phyloP scores from a whole-genome alignment of 179 eudicot species.

The Carnegiea gigantea region DNA sequence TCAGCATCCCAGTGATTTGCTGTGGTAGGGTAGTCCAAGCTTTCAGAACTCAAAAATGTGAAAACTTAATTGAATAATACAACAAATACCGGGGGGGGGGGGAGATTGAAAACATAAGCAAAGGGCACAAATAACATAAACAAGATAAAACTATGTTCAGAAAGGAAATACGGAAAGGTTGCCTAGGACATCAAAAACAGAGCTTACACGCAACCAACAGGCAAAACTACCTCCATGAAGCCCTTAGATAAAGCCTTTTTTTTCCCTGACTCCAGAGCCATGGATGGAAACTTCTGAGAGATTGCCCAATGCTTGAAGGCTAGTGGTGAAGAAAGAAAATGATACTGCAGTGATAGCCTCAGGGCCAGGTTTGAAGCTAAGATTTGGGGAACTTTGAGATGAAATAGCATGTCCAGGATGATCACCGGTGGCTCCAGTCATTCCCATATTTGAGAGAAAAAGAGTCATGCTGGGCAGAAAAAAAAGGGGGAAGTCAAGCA shows the following conservation, averaged over 20 bases:
- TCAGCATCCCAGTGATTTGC: not conserved
- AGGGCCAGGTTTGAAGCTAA: not conserved
- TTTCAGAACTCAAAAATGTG: too few species aligned
- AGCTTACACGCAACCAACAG: not conserved
- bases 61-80: not conserved
- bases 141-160: not conserved
- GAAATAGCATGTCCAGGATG: not conserved
- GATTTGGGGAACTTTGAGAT: not conserved
- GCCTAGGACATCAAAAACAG: not conserved
- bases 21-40: too few species aligned
- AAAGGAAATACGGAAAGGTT: too few species aligned
- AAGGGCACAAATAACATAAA: not conserved
- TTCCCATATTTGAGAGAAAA: not conserved
- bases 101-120: not conserved
- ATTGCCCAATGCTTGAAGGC: not conserved
- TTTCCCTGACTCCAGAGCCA: not conserved
- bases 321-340: not conserved
- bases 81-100: not conserved
- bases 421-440: not conserved
- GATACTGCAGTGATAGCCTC: not conserved
- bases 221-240: not conserved
- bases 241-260: not conserved
- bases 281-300: too few species aligned
- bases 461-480: not conserved
- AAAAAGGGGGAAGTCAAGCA: not conserved